Percentiles rank a stretch among this genome's conserved stretches.
phyloP scores from a whole-genome alignment of 1,284 basidiomycete species.

The Puccinia coronata region DNA sequence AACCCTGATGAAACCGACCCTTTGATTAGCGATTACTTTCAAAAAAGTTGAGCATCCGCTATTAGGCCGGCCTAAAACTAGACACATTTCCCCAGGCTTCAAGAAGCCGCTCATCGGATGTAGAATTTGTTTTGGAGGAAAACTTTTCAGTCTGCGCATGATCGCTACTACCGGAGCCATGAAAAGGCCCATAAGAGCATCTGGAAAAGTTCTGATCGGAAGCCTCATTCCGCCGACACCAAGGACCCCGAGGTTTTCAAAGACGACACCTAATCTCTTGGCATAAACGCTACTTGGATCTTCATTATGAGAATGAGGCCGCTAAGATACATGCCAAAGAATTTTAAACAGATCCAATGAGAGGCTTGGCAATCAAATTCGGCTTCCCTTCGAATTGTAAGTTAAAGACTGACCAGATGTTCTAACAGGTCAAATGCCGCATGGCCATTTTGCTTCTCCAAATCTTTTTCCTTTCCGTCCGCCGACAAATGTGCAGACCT shows the following conservation, averaged over 20 bases:
- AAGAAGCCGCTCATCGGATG: constrained; percentile 62
- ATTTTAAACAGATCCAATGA: background rate
- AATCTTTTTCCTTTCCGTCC: constrained; percentile 4
- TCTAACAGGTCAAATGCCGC: constrained; percentile 20
- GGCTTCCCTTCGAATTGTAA: too few relatives aligned
- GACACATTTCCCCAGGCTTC: constrained; percentile 65
- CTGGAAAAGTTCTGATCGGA: constrained; percentile 60
- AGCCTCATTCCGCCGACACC: constrained; percentile 66
- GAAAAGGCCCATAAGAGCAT: constrained; percentile 67
- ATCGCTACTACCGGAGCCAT: constrained; percentile 63
- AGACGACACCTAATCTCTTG: constrained; percentile 75
- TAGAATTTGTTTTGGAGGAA: constrained; percentile 55
- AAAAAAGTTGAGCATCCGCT: constrained; percentile 75
- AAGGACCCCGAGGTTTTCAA: constrained; percentile 74
- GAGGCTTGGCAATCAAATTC: too few relatives aligned
- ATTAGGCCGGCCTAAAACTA: constrained; percentile 78
- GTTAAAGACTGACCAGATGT: constrained; percentile 7
- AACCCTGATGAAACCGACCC: constrained; percentile 66
- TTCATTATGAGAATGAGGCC: background rate
- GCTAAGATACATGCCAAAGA: background rate
- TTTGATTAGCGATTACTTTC: constrained; percentile 71
- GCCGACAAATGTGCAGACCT: constrained; percentile 9
- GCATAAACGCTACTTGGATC: constrained; percentile 57
- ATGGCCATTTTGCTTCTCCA: constrained; percentile 19
- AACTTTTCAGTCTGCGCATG: constrained; percentile 53